These are phyloP conservation scores for Kwoniella sp. DNA, from an alignment of 768 basidiomycete genomes.

Conservation along the genomic window DNA sequence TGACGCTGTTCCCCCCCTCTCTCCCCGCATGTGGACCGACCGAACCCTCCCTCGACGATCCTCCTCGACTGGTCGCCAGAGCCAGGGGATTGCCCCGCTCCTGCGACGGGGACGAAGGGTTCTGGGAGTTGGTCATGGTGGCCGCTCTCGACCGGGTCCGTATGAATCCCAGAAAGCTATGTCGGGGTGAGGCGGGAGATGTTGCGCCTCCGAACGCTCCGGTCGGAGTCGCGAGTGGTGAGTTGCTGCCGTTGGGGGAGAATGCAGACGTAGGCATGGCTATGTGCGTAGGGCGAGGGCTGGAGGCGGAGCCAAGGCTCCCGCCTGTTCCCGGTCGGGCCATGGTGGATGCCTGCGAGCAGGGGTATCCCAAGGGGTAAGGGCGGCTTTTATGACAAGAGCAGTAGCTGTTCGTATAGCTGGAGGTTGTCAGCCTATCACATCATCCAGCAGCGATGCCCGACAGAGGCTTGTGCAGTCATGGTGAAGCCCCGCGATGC, in stretches of 20 bases:
- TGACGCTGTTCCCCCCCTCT: slow-evolving; percentile 21
- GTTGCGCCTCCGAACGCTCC: slow-evolving; percentile 3
- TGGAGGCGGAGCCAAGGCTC: too few relatives aligned
- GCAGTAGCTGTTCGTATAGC: too few relatives aligned
- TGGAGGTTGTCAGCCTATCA: too few relatives aligned
- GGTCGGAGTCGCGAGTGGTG: slow-evolving; percentile 19
- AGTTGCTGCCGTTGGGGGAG: slow-evolving; percentile 15
- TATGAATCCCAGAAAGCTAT: slow-evolving; percentile 46
- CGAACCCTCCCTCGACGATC: slow-evolving; percentile 1
- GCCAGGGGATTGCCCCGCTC: slow-evolving; percentile 20
- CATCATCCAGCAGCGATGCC: too few relatives aligned
- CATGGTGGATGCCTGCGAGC: slow-evolving; percentile 25
- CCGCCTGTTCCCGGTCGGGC: slow-evolving; percentile 23
- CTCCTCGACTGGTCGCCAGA: not conserved
- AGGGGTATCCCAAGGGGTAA: too few relatives aligned
- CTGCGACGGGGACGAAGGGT: slow-evolving; percentile 13
- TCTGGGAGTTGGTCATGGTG: slow-evolving; percentile 25
- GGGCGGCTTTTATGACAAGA: too few relatives aligned
- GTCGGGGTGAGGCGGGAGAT: slow-evolving; percentile 42
- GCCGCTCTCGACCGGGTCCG: slow-evolving; percentile 38
- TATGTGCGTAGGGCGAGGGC: slow-evolving; percentile 37
- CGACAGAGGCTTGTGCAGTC: too few relatives aligned
- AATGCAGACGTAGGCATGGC: slow-evolving; percentile 29
- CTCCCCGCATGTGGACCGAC: slow-evolving; percentile 2
- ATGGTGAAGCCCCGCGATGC: too few relatives aligned